Percentiles rank a stretch among this genome's conserved stretches.
These are phyloP conservation scores for Fonsecaea erecta DNA, from an alignment of 2,329 filamentous ascomycete species.

Conservation along the genomic window DNA sequence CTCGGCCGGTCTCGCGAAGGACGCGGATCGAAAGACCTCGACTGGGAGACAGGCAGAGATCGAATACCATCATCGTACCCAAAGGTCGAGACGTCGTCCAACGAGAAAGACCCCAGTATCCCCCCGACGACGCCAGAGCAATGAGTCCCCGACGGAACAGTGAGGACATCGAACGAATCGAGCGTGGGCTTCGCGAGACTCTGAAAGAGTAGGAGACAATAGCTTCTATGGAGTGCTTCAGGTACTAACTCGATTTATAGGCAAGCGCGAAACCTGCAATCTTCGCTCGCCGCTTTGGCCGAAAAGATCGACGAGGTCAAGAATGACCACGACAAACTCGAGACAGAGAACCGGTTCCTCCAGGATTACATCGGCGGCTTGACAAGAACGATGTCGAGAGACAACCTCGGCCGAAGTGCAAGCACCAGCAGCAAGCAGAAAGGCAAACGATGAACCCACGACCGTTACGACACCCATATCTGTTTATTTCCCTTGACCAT, in stretches of 20 bases:
- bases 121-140: slow-evolving; percentile 84
- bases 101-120: slow-evolving; percentile 74
- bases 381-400: slow-evolving; percentile 71
- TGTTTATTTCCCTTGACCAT: slow-evolving; percentile 7
- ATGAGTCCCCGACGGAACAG: slow-evolving; percentile 94
- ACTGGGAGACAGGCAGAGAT: slow-evolving; percentile 75
- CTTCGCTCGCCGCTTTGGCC: slow-evolving; percentile 84
- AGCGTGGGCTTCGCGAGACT: slow-evolving; percentile 74
- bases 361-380: slow-evolving; percentile 98
- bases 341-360: slow-evolving; percentile 94
- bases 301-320: slow-evolving; percentile 94
- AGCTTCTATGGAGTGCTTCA: slow-evolving; percentile 31
- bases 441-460: slow-evolving; percentile 32
- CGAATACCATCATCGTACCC: slow-evolving; percentile 80
- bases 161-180: slow-evolving; percentile 85
- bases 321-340: slow-evolving; percentile 93
- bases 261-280: slow-evolving; percentile 86
- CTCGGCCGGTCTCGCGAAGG: slow-evolving; percentile 58
- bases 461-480: slow-evolving; percentile 21
- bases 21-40: slow-evolving; percentile 64
- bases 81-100: slow-evolving; percentile 75
- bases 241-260: slow-evolving; percentile 52
- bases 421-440: slow-evolving; percentile 35
- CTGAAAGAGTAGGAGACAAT: slow-evolving; percentile 62
- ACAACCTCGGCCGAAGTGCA: slow-evolving; percentile 48